Conservation (phyloP, 2,329 filamentous ascomycete species). For the Phialemonium atrogriseum region DNA sequence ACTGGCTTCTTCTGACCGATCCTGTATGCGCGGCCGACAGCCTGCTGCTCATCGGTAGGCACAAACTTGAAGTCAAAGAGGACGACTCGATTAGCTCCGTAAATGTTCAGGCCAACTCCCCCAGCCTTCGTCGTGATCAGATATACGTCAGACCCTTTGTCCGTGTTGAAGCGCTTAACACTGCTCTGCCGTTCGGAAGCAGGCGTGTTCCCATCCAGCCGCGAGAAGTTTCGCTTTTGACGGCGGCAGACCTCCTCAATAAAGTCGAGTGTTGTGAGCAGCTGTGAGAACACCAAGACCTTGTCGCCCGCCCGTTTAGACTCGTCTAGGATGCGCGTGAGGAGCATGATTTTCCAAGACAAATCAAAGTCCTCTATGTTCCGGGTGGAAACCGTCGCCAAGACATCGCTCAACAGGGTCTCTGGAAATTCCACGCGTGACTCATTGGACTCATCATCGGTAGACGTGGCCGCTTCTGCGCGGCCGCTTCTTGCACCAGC, state of each 20-base stretch:
- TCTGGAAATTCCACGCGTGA: constrained; percentile 17
- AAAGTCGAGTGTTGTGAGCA: constrained; percentile 60
- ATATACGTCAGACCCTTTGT: constrained; percentile 46
- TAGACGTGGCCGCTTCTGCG: constrained; percentile 1
- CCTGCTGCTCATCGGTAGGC: constrained; percentile 75
- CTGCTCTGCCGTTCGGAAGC: constrained; percentile 50
- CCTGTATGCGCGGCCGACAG: constrained; percentile 77
- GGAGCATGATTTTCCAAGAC: constrained; percentile 61
- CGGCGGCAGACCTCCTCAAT: constrained; percentile 48
- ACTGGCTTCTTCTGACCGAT: constrained; percentile 75
- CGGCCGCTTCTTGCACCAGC: neutral
- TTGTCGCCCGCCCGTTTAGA: constrained; percentile 59
- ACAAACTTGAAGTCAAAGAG: constrained; percentile 81
- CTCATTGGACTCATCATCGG: constrained; percentile 8
- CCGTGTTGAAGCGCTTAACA: constrained; percentile 62
- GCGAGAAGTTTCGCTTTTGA: constrained; percentile 38
- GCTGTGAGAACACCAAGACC: constrained; percentile 73
- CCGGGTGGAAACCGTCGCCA: constrained; percentile 26
- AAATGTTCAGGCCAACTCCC: constrained; percentile 75
- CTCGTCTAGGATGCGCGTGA: constrained; percentile 62
- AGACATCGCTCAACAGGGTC: constrained; percentile 20
- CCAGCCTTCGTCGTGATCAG: constrained; percentile 80
- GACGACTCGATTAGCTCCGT: constrained; percentile 75
- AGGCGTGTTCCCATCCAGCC: constrained; percentile 60
- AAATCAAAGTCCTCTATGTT: constrained; percentile 37